Conservation (phyloP, 192 early-diverging fungal species). For the Coemansia sp. region DNA sequence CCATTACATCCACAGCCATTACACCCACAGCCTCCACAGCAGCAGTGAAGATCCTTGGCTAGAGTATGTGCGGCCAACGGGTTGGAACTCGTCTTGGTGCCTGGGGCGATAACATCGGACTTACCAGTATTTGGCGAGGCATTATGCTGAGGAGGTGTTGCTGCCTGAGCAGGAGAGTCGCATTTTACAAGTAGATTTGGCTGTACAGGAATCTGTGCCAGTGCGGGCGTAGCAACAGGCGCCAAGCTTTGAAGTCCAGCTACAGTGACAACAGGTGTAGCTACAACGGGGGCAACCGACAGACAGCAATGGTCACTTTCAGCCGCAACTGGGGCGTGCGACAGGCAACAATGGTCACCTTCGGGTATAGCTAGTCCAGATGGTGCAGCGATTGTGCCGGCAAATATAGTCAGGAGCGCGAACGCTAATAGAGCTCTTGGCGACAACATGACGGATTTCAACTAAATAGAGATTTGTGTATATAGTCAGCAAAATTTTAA, state of each 20-base stretch:
- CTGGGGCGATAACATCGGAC: not conserved
- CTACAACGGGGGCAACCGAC: not conserved
- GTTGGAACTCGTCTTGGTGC: not conserved
- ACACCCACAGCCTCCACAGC: constrained; percentile 8
- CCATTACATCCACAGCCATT: not conserved
- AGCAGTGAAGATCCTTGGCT: constrained; percentile 34
- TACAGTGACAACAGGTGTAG: not conserved
- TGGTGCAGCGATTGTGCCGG: not conserved
- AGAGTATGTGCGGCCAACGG: not conserved
- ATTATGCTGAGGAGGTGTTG: not conserved
- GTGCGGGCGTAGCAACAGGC: not conserved
- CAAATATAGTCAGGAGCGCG: not conserved
- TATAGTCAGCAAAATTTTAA: not conserved
- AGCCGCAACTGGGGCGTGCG: not conserved
- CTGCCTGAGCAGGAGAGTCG: not conserved
- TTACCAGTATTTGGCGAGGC: not conserved
- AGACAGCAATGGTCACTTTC: not conserved
- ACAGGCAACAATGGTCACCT: not conserved
- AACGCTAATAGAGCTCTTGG: not conserved
- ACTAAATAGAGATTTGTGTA: not conserved
- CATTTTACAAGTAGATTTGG: constrained; percentile 2
- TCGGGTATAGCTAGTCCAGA: not conserved
- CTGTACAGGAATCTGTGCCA: not conserved
- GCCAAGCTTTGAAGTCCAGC: not conserved
- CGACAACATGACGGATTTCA: not conserved